Percentiles rank a stretch among this genome's conserved stretches.
These are phyloP conservation scores for Leishmania aethiopica DNA, from an alignment of 208 protist species.

Conservation along the genomic window DNA sequence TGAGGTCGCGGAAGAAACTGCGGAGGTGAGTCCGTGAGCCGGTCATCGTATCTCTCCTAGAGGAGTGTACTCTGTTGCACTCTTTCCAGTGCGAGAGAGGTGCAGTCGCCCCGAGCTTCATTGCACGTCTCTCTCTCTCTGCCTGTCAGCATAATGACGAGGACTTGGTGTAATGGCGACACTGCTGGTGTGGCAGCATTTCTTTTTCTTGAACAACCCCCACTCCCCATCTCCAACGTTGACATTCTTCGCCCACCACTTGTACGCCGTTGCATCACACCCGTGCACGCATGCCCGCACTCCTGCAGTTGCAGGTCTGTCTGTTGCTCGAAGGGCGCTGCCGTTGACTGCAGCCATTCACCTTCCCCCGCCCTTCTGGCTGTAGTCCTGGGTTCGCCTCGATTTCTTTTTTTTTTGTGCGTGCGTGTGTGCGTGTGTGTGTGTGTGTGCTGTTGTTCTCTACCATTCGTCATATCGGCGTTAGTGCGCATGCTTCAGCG, in stretches of 20 bases:
- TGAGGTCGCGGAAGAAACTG: background rate
- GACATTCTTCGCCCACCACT: background rate
- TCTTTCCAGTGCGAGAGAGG: background rate
- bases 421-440: too few species aligned
- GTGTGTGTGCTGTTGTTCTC: background rate
- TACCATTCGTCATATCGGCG: background rate
- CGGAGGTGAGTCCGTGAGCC: background rate
- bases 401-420: background rate
- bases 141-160: background rate
- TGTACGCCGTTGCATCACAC: background rate
- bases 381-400: background rate
- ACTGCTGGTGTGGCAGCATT: background rate
- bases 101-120: too few species aligned
- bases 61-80: background rate
- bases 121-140: background rate
- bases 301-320: background rate
- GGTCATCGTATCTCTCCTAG: background rate
- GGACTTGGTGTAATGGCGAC: background rate
- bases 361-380: background rate
- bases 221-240: background rate
- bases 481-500: conserved; percentile 34
- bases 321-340: background rate
- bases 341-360: background rate
- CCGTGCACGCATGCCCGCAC: background rate
- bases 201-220: background rate